Percentiles rank a stretch among this genome's conserved stretches.
Conservation (phyloP, 2,329 filamentous ascomycete species). For the Apiospora saccharicola region DNA sequence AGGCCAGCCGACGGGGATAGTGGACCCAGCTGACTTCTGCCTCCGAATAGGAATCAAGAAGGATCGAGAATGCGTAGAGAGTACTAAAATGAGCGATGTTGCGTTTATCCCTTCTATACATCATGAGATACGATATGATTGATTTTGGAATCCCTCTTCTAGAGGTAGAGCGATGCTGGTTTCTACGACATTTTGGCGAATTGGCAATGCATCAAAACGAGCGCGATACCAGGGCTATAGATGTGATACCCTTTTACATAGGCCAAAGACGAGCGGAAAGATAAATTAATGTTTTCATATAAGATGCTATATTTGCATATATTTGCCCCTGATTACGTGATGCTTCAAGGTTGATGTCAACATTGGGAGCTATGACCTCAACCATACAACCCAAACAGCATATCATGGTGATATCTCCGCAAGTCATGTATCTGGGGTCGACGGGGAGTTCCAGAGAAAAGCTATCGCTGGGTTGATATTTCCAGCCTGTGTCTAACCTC, state of each 20-base stretch:
- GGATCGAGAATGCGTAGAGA: background rate
- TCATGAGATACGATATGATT: constrained; percentile 18
- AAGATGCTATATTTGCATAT: background rate
- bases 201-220: constrained; percentile 8
- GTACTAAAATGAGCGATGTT: background rate
- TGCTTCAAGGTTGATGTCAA: no score
- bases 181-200: background rate
- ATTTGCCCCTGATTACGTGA: background rate
- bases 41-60: background rate
- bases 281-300: background rate
- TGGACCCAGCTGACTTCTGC: background rate
- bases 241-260: background rate
- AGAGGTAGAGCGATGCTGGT: constrained; percentile 6
- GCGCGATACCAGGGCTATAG: background rate
- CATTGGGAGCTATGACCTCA: background rate
- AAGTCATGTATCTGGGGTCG: background rate
- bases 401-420: background rate
- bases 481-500: background rate
- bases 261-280: background rate
- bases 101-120: background rate
- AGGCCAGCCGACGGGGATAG: constrained; percentile 31
- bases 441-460: background rate
- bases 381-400: background rate
- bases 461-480: background rate
- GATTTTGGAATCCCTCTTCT: background rate